Evolutionary conservation across 2,329 filamentous ascomycete genomes (phyloP), one percentile per base, ranked within the genome.

Genomic region (Cladophialophora exuberans): DNA sequence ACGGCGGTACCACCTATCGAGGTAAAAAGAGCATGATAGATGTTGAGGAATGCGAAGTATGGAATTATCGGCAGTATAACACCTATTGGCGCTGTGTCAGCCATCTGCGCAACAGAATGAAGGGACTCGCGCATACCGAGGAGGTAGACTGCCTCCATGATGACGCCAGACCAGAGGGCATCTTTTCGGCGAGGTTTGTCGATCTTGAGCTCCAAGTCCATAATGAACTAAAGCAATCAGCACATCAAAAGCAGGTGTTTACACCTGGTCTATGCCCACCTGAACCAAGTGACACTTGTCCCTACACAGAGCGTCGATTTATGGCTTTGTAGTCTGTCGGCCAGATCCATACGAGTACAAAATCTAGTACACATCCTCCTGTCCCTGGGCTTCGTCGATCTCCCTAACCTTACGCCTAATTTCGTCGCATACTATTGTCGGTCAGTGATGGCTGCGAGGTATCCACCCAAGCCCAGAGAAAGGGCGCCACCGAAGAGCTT

Each of bases 401-500:
- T n/a, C n/a, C n/a, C n/a, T n/a, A n/a, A n/a, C n/a, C n/a, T n/a
- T n/a, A n/a, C n/a, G n/a, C n/a, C n/a, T n/a, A n/a, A n/a, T 62
- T 81, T 78, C 13, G 76, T 76, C 48, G 76, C 31, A 52, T 62
- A 67, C 31, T 62, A 67, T 62, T 59, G 73, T 69, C 70, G 68
- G 65, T 75, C 73, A 20, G 70, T 74, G 59, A 73, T 70, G 2
- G 84, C 84, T 4, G 86, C 87, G 1, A 91, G 76, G 67, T 87
- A 90, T 4, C 85, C 87, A 22, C 88, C 87, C 6, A 91, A 76
- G 0, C 88, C 88, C 88, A 91, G 90, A 51, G 82, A 86, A 61
- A 91, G 89, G 63, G 85, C 84, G 15, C 88, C 88, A 0, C 85
- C 85, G 67, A 88, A 87, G 43, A 91, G 79, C 74, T 91, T 88